Evolutionary conservation across 164 flowering plant species (phyloP).

Genomic region (Piper longum): DNA sequence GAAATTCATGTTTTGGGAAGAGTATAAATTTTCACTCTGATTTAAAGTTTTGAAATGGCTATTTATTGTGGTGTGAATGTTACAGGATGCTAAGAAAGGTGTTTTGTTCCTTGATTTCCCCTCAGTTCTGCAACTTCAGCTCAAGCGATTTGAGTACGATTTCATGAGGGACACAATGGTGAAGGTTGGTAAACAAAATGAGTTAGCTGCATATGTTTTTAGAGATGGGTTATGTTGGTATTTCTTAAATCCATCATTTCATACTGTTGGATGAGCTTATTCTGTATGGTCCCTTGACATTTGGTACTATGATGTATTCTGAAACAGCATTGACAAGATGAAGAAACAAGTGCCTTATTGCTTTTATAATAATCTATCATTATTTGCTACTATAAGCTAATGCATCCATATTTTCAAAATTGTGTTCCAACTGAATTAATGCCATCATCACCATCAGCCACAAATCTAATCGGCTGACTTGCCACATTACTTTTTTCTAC

Average conservation of each 20-base stretch:
- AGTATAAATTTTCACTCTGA: background rate
- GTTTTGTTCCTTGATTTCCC: slow-evolving; percentile 51
- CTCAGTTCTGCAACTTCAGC: slow-evolving; percentile 61
- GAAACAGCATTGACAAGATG: no score
- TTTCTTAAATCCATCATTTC: background rate
- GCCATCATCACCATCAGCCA: background rate
- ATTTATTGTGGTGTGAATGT: background rate
- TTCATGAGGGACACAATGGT: slow-evolving; percentile 68
- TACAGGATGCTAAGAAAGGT: slow-evolving; percentile 55
- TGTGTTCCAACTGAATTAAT: no score
- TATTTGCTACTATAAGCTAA: no score
- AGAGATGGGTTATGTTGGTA: background rate
- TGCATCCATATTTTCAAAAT: no score
- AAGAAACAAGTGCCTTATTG: no score
- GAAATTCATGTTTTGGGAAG: no score
- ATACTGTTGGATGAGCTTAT: no score
- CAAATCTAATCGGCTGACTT: background rate
- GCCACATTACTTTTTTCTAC: background rate
- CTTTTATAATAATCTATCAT: no score
- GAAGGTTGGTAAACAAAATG: slow-evolving; percentile 30
- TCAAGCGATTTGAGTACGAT: slow-evolving; percentile 61
- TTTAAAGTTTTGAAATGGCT: background rate
- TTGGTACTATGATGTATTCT: no score
- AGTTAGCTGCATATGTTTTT: background rate
- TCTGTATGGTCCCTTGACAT: no score